Evolutionary conservation across 2,329 filamentous ascomycete genomes (phyloP).

Genomic region (Teratosphaeria gauchensis): DNA sequence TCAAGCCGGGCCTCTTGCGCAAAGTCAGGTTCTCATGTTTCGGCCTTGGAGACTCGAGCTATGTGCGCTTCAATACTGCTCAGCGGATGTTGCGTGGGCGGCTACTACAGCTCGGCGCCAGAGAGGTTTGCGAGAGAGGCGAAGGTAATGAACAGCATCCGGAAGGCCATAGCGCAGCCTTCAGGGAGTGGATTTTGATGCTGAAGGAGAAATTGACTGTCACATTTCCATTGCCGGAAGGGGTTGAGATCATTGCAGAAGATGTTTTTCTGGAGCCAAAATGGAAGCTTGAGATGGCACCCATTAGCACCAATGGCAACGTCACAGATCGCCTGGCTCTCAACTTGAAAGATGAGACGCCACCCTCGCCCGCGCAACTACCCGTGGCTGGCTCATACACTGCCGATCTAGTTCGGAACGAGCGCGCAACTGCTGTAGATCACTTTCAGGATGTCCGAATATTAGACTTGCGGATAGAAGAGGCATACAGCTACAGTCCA

Average conservation of each 20-base stretch:
- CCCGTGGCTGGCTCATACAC: slow-evolving; percentile 48
- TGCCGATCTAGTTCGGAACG: slow-evolving; percentile 56
- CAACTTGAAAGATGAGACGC: neutral
- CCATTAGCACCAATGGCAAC: neutral
- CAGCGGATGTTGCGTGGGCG: slow-evolving; percentile 80
- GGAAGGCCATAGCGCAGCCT: slow-evolving; percentile 57
- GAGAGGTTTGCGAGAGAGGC: slow-evolving; percentile 63
- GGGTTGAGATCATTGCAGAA: slow-evolving; percentile 59
- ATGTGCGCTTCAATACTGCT: slow-evolving; percentile 89
- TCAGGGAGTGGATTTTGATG: slow-evolving; percentile 34
- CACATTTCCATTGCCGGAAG: slow-evolving; percentile 59
- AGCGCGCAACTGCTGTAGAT: slow-evolving; percentile 58
- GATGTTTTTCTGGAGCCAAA: slow-evolving; percentile 67
- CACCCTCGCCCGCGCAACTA: slow-evolving; percentile 34
- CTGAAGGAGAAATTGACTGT: slow-evolving; percentile 59
- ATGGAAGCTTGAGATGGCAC: slow-evolving; percentile 43
- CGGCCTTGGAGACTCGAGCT: slow-evolving; percentile 89
- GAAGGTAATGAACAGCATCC: slow-evolving; percentile 92
- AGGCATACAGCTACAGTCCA: slow-evolving; percentile 46
- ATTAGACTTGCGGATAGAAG: slow-evolving; percentile 49
- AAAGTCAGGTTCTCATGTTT: slow-evolving; percentile 71
- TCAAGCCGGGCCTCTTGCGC: slow-evolving; percentile 60
- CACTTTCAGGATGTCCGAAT: slow-evolving; percentile 95
- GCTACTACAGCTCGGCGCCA: slow-evolving; percentile 71
- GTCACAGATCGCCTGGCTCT: slow-evolving; percentile 4